Conservation (phyloP, 345 rosid genomes). For the Lagerstroemia speciosa region DNA sequence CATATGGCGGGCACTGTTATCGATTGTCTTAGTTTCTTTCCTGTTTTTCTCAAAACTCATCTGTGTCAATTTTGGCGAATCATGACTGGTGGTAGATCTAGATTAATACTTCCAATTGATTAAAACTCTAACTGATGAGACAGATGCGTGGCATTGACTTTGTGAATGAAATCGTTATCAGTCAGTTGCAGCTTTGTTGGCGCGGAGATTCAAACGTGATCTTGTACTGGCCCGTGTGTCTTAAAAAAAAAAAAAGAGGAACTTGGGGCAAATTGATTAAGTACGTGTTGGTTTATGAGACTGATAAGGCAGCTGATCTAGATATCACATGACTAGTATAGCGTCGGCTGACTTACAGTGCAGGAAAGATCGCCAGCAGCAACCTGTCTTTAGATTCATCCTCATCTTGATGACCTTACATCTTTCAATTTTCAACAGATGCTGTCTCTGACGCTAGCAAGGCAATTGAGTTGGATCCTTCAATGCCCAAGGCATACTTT, state of each 20-base stretch:
- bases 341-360: background rate
- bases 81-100: too few relatives aligned
- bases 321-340: too few relatives aligned
- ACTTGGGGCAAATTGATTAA: background rate
- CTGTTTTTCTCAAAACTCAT: too few relatives aligned
- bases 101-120: background rate
- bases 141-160: background rate
- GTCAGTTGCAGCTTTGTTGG: background rate
- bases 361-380: background rate
- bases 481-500: constrained; percentile 49
- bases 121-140: background rate
- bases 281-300: background rate
- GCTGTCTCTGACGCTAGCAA: constrained; percentile 64
- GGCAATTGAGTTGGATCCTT: constrained; percentile 60
- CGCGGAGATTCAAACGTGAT: background rate
- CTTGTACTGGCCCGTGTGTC: background rate
- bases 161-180: background rate
- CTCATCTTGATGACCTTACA: background rate
- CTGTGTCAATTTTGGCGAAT: too few relatives aligned
- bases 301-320: background rate
- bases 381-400: background rate
- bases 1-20: background rate
- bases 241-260: background rate
- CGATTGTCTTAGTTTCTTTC: too few relatives aligned
- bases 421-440: constrained; percentile 30